Evolutionary conservation across 2,329 filamentous ascomycete genomes (phyloP), one percentile per base, ranked within the genome.

Genomic region (Stemphylium lycopersici): DNA sequence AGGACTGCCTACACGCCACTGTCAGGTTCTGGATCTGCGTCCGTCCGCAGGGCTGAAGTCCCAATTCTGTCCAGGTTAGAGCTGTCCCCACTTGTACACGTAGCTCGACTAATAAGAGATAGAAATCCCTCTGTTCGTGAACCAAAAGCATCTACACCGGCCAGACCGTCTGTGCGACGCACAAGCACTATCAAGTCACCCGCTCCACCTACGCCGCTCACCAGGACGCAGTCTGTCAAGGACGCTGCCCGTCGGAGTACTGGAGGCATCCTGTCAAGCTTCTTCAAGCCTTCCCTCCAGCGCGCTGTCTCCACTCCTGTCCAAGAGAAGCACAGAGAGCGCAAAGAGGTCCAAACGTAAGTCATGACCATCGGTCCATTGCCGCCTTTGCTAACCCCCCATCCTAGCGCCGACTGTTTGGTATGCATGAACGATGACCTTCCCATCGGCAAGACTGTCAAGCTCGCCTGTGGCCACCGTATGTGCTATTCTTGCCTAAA

Each of bases 401-500:
- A 12, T 11, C 22, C 6, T 63, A 91, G 87, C 54, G 82, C 88
- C 39, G 83, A 89, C 66, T 96, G 91, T 66, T 78, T 91, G 42
- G 85, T 84, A 20, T 96, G 91, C 70, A 78, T 87, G 68, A 81
- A 80, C 34, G 87, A 90, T 59, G 87, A 90, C 58, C 77, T 89
- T 2, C 84, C 87, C 1, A 68, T 82, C 8, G 80, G 80, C 55
- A 87, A 85, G 72, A 84, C 88, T 31, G 87, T 87, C 33, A 90
- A 87, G 71, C 83, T 96, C 32, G 83, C 85, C 62, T 96, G 92
- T 71, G 86, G 86, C 2, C 91, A 96, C 74, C 84, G 86, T 58
- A 92, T 93, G 88, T 96, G 92, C 74, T 82, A 89, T 60, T 73
- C 81, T 6, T 96, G 92, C 72, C 79, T 96, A 36, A 88, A 86